A percentile compares a stretch with the other conserved stretches of the same genome.
These are phyloP conservation scores for Penicillium sp. DNA, from an alignment of 2,329 filamentous ascomycete species.

Conservation along the genomic window DNA sequence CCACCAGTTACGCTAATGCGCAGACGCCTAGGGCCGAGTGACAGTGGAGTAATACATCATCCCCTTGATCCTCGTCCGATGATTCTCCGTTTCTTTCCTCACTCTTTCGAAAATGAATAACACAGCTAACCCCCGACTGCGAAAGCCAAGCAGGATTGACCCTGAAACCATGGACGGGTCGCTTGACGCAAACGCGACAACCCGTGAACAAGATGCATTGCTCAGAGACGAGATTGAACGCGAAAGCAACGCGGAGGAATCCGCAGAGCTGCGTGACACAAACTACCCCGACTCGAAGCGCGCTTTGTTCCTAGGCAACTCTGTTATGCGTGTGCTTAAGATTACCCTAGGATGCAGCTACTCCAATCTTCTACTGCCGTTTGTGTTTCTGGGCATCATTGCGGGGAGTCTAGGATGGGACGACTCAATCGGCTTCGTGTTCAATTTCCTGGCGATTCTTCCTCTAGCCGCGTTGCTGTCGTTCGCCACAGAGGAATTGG, in stretches of 20 bases:
- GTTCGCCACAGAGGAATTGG: conserved; percentile 51
- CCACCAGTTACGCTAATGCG: background rate
- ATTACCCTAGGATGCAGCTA: conserved; percentile 59
- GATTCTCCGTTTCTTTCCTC: background rate
- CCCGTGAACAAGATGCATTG: background rate
- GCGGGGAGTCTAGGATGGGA: conserved; percentile 53
- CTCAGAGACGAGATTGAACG: background rate
- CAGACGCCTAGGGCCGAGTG: background rate
- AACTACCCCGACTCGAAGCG: background rate
- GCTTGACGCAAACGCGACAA: background rate
- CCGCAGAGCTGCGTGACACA: background rate
- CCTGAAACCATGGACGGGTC: background rate
- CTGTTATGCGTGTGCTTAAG: conserved; percentile 1
- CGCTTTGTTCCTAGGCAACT: conserved; percentile 42
- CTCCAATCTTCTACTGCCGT: conserved; percentile 67
- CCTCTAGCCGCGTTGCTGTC: conserved; percentile 48
- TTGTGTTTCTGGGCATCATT: conserved; percentile 65
- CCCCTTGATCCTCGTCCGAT: background rate
- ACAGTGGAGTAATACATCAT: conserved; percentile 2
- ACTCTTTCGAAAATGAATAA: background rate
- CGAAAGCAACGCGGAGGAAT: background rate
- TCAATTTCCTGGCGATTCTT: conserved; percentile 67
- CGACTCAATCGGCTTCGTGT: conserved; percentile 59
- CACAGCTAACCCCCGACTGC: conserved; percentile 2
- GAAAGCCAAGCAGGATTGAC: conserved; percentile 1